Evolutionary conservation across 306 rosid species (phyloP).

Genomic region (Cicer judaicum): DNA sequence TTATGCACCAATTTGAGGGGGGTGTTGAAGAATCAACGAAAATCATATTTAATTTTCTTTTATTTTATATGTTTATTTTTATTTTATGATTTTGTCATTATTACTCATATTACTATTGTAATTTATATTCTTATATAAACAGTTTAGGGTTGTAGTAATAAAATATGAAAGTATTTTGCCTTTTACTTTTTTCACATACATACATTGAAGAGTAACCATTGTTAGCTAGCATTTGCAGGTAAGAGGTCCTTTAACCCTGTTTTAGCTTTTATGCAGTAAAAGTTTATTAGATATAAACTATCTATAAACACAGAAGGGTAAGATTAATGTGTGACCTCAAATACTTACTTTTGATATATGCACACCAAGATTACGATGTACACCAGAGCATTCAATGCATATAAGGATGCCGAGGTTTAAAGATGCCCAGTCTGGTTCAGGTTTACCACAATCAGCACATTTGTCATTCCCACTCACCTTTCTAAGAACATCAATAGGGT

Average conservation of each 20-base stretch:
- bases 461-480: conserved; percentile 77
- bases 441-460: conserved; percentile 89
- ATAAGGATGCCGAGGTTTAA: conserved; percentile 81
- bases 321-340: conserved; percentile 13
- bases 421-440: conserved; percentile 94
- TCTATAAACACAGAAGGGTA: conserved; percentile 27
- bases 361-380: conserved; percentile 92
- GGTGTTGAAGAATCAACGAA: too few species aligned
- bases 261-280: conserved; percentile 29
- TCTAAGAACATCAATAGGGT: conserved; percentile 74
- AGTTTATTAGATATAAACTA: conserved; percentile 32
- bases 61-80: too few species aligned
- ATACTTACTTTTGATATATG: conserved; percentile 86
- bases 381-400: conserved; percentile 87
- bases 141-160: too few species aligned
- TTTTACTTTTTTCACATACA: too few species aligned
- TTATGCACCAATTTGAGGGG: too few species aligned
- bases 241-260: conserved; percentile 32
- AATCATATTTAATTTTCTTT: too few species aligned
- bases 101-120: too few species aligned
- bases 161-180: too few species aligned
- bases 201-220: conserved; percentile 15
- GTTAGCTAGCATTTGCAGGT: conserved; percentile 33
- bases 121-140: too few species aligned
- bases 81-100: too few species aligned